Conservation (phyloP, 1,284 basidiomycete species). For the Rhodofomes roseus region DNA sequence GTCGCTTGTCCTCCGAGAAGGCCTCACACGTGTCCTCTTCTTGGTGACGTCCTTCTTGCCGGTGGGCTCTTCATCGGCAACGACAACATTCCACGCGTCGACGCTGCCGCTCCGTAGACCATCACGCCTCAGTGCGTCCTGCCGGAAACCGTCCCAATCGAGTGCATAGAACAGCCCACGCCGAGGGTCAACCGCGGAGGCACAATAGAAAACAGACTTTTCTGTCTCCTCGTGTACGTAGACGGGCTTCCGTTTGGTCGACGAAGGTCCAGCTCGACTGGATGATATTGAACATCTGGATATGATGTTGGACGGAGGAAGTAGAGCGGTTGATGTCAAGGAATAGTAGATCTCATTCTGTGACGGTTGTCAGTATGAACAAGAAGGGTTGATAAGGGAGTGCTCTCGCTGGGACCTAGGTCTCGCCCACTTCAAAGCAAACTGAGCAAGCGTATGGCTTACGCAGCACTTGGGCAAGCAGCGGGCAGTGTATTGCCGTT, state of each 20-base stretch:
- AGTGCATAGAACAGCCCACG: constrained; percentile 62
- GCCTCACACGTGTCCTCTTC: background rate
- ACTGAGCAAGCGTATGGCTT: too few relatives aligned
- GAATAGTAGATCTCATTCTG: constrained; percentile 73
- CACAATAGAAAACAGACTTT: constrained; percentile 40
- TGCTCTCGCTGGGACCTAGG: too few relatives aligned
- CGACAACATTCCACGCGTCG: constrained; percentile 1
- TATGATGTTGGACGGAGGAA: constrained; percentile 48
- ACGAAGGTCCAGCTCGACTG: constrained; percentile 7
- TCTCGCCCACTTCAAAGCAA: too few relatives aligned
- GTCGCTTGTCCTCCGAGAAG: background rate
- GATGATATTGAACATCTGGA: constrained; percentile 46
- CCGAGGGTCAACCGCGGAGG: constrained; percentile 52
- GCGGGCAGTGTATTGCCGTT: too few relatives aligned
- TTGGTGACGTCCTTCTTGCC: background rate
- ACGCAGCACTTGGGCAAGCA: too few relatives aligned
- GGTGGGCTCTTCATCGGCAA: background rate
- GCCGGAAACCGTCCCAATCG: constrained; percentile 49
- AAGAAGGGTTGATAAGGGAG: too few relatives aligned
- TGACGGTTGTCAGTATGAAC: constrained; percentile 7
- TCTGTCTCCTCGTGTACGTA: background rate
- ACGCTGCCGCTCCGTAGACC: background rate
- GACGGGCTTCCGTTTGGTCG: background rate
- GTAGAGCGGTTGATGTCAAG: constrained; percentile 41
- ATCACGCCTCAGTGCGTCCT: constrained; percentile 31